Evolutionary conservation across 768 basidiomycete species (phyloP), one percentile per base, ranked within the genome.

Genomic region (Melanogaster broomeanus): DNA sequence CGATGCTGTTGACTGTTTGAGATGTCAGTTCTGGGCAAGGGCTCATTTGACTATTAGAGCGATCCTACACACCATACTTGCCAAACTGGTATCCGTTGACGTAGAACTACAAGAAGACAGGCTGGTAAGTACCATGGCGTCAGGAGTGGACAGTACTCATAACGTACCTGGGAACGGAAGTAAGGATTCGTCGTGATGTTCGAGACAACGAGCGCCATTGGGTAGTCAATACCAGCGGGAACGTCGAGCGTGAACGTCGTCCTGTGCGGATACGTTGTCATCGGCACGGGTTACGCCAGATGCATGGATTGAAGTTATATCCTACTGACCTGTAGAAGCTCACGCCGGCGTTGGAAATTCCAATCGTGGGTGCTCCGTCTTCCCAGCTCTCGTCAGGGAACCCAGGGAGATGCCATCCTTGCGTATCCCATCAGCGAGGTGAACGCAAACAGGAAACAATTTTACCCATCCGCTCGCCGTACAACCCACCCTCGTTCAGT

Each of bases 401-500:
- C 27, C 71, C 75, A 19, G 83, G 82, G n/a, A 83, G 71, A 58
- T 85, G 82, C 77, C 80, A 82, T 31, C 81, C 62, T 51, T 48
- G 22, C 11, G 18, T 19, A 33, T 19, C 31, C n/a, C 8, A 16
- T 67, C 49, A 59, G 34, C 25, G 21, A 45, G 15, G 16, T 13
- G 16, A 6, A 19, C 18, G 22, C n/a, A 33, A 42, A 13, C 0
- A 3, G n/a, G n/a, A n/a, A n/a, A 6, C 16, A 48, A 24, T 24
- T 40, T 47, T 39, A 50, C 59, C 79, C 71, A 77, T 74, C 16
- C 83, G 74, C 62, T 84, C 82, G 13, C 70, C 80, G 49, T 75
- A 82, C 2, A 82, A 60, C 2, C 83, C 83, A 9, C 83, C 83
- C 61, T 83, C 82, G 53, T 85, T 84, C 49, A 81, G 64, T n/a